phyloP scores from a whole-genome alignment of 2,329 filamentous ascomycete genomes.

The Phyllosticta capitalensis region DNA sequence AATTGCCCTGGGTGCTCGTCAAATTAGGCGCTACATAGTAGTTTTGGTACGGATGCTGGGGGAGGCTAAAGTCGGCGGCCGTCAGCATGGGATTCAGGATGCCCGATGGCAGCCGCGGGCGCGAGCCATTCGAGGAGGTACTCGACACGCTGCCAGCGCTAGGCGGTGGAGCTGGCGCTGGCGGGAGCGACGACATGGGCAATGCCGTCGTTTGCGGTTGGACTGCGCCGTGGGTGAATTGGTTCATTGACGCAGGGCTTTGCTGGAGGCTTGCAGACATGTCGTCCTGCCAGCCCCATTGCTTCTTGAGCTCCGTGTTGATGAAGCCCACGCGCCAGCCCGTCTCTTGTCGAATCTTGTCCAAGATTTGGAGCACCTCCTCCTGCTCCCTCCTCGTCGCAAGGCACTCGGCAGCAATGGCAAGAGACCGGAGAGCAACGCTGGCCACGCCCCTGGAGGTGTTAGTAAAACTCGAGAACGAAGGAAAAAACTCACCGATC shows the following conservation, averaged over 20 bases:
- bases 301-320: constrained; percentile 60
- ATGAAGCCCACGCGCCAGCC: constrained; percentile 69
- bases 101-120: constrained; percentile 34
- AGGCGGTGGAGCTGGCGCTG: neutral
- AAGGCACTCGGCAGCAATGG: constrained; percentile 66
- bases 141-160: constrained; percentile 1
- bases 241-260: constrained; percentile 19
- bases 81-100: constrained; percentile 63
- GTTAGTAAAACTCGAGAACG: constrained; percentile 6
- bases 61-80: constrained; percentile 64
- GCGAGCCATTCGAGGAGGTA: constrained; percentile 8
- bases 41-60: constrained; percentile 72
- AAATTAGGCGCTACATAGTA: constrained; percentile 67
- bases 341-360: constrained; percentile 63
- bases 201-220: constrained; percentile 6
- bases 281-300: constrained; percentile 64
- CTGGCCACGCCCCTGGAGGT: constrained; percentile 55
- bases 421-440: constrained; percentile 69
- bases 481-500: constrained; percentile 45
- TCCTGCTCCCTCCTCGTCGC: constrained; percentile 62
- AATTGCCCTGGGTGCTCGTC: constrained; percentile 12
- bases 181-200: neutral
- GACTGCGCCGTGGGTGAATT: neutral
- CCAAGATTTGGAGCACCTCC: constrained; percentile 69
- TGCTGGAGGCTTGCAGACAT: constrained; percentile 24